Conservation (phyloP, 768 basidiomycete species). For the Lenzites betulinus region DNA sequence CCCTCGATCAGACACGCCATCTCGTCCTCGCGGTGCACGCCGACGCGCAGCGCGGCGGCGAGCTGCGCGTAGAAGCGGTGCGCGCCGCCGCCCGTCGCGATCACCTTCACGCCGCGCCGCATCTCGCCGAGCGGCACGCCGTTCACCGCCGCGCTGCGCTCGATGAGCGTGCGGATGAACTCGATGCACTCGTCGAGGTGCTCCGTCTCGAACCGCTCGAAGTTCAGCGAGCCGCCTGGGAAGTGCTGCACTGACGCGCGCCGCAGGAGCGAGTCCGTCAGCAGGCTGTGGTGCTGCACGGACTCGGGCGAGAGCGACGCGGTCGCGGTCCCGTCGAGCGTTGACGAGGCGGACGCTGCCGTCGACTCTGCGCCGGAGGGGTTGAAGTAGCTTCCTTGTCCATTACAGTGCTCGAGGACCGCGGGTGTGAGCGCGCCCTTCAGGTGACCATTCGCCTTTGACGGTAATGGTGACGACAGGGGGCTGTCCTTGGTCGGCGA, state of each 20-base stretch:
- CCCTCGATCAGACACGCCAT: slow-evolving; percentile 99
- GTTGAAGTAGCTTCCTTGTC: slow-evolving; percentile 6
- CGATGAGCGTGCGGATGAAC: slow-evolving; percentile 87
- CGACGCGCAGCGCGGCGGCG: slow-evolving; percentile 70
- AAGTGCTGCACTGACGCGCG: slow-evolving; percentile 77
- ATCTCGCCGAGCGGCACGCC: slow-evolving; percentile 88
- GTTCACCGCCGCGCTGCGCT: slow-evolving; percentile 82
- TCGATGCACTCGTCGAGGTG: slow-evolving; percentile 80
- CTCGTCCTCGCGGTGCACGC: slow-evolving; percentile 91
- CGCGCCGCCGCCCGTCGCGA: slow-evolving; percentile 98
- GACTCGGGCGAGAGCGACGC: slow-evolving; percentile 38
- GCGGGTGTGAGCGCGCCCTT: slow-evolving; percentile 85
- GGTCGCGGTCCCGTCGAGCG: slow-evolving; percentile 32
- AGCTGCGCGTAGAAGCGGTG: slow-evolving; percentile 92
- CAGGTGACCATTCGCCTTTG: slow-evolving; percentile 41
- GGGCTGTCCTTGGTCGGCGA: slow-evolving; percentile 34
- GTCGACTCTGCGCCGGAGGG: background rate
- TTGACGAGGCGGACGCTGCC: slow-evolving; percentile 18
- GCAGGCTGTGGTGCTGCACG: slow-evolving; percentile 41
- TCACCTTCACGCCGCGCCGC: slow-evolving; percentile 91
- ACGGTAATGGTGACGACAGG: slow-evolving; percentile 30
- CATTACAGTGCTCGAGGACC: slow-evolving; percentile 44
- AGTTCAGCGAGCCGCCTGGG: slow-evolving; percentile 96
- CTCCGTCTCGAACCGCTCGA: slow-evolving; percentile 94
- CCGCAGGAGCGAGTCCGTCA: slow-evolving; percentile 67